Evolutionary conservation across 2,329 filamentous ascomycete species (phyloP).

Genomic region (Malbranchea cinnamomea): DNA sequence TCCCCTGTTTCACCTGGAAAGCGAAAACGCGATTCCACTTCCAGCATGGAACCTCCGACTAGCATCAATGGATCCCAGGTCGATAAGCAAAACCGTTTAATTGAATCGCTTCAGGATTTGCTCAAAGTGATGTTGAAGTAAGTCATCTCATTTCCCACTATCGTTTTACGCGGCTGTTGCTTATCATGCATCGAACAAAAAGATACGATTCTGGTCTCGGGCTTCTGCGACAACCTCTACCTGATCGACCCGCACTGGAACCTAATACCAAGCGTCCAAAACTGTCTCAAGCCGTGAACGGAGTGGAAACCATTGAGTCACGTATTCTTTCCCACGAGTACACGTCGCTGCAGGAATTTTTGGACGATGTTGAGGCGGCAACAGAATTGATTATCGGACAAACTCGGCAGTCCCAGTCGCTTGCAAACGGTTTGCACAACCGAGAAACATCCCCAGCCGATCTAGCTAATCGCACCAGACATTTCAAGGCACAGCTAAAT

Average conservation of each 20-base stretch:
- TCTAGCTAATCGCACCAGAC: constrained; percentile 31
- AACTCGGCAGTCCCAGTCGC: constrained; percentile 14
- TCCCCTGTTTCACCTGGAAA: constrained; percentile 23
- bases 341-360: constrained; percentile 26
- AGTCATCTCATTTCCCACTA: constrained; percentile 4
- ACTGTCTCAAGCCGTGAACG: constrained; percentile 15
- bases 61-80: constrained; percentile 14
- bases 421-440: constrained; percentile 14
- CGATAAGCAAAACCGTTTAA: constrained; percentile 18
- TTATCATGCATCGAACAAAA: constrained; percentile 4
- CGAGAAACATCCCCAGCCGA: constrained; percentile 17
- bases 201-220: constrained; percentile 31
- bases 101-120: constrained; percentile 23
- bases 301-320: constrained; percentile 21
- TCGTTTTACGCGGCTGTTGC: too few relatives aligned
- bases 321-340: constrained; percentile 25
- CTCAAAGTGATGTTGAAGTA: constrained; percentile 21
- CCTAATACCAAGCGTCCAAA: constrained; percentile 30
- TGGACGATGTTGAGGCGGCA: constrained; percentile 28
- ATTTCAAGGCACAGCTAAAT: constrained; percentile 49
- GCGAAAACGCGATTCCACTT: constrained; percentile 25
- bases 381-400: constrained; percentile 23
- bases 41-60: constrained; percentile 17
- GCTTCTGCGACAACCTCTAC: constrained; percentile 26
- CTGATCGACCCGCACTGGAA: constrained; percentile 19